Percentiles rank a stretch among this genome's conserved stretches.
Evolutionary conservation across 1,139 yeast genomes (phyloP).

Genomic region (Groenewaldozyma sp.): DNA sequence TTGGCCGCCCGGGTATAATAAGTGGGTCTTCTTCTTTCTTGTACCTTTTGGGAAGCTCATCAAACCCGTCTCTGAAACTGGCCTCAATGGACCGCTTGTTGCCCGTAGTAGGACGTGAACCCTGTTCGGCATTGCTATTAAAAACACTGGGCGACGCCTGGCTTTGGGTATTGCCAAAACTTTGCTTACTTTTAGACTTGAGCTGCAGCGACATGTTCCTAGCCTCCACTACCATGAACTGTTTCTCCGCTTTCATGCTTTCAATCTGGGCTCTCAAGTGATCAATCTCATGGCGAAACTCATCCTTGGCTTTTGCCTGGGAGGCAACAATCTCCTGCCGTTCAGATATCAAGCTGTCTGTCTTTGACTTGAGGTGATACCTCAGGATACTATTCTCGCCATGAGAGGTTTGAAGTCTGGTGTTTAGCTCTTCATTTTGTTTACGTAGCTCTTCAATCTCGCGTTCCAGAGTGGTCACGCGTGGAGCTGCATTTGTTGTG

Average conservation of each 20-base stretch:
- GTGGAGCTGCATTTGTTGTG: neutral
- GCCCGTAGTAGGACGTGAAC: slow-evolving; percentile 8
- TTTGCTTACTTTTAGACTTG: neutral
- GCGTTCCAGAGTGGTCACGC: slow-evolving; percentile 2
- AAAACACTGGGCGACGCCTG: slow-evolving; percentile 5
- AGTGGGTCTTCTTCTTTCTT: neutral
- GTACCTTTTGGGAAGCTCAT: slow-evolving; percentile 5
- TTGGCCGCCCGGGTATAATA: neutral
- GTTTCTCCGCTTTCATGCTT: slow-evolving; percentile 59
- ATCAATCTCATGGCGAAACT: slow-evolving; percentile 36
- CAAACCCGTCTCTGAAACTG: slow-evolving; percentile 22
- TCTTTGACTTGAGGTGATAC: slow-evolving; percentile 48
- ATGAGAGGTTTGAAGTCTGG: slow-evolving; percentile 12
- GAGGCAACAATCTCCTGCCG: slow-evolving; percentile 35
- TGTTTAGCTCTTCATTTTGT: slow-evolving; percentile 6
- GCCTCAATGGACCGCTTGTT: slow-evolving; percentile 17
- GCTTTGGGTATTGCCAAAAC: neutral
- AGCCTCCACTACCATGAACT: slow-evolving; percentile 45
- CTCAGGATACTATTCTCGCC: slow-evolving; percentile 75
- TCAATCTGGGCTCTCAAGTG: slow-evolving; percentile 40
- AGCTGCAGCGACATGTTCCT: slow-evolving; percentile 16
- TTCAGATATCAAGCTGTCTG: slow-evolving; percentile 38
- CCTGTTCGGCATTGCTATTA: slow-evolving; percentile 7
- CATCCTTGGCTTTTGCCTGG: slow-evolving; percentile 28
- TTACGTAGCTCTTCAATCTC: slow-evolving; percentile 1